Percentiles rank a stretch among this genome's conserved stretches.
Evolutionary conservation across 805 yeast species (phyloP).

Genomic region (Saccharomyces paradoxus): DNA sequence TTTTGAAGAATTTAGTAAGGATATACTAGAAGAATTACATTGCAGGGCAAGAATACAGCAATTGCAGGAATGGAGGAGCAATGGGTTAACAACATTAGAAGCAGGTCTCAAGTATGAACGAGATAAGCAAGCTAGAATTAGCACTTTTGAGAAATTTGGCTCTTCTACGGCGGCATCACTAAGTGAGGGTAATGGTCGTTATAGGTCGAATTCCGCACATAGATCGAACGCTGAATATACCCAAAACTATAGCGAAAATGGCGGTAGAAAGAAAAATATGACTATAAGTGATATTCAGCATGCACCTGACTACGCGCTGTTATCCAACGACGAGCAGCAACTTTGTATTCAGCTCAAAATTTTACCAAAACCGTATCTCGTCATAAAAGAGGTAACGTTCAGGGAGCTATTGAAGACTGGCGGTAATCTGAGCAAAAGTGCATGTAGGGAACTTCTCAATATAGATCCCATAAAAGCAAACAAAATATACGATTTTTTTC

Average conservation of each 20-base stretch:
- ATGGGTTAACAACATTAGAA: constrained; percentile 79
- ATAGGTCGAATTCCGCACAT: constrained; percentile 24
- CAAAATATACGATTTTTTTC: constrained; percentile 85
- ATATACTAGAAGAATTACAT: constrained; percentile 67
- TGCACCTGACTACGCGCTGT: constrained; percentile 72
- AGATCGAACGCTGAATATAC: constrained; percentile 22
- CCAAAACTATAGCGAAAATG: constrained; percentile 21
- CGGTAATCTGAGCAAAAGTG: constrained; percentile 72
- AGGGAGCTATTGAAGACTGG: constrained; percentile 80
- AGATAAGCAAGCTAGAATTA: constrained; percentile 65
- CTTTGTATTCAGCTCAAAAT: constrained; percentile 78
- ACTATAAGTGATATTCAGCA: constrained; percentile 62
- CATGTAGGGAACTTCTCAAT: constrained; percentile 75
- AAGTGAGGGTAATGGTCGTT: constrained; percentile 16
- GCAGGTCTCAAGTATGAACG: constrained; percentile 81
- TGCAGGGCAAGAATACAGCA: constrained; percentile 78
- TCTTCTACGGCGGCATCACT: constrained; percentile 19
- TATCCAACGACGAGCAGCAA: constrained; percentile 81
- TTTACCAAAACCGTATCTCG: constrained; percentile 87
- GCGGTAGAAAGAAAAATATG: constrained; percentile 34
- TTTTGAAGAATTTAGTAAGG: constrained; percentile 65
- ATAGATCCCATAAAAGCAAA: constrained; percentile 83
- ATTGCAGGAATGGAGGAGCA: constrained; percentile 85
- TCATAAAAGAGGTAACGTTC: constrained; percentile 82
- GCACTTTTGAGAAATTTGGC: constrained; percentile 50